A percentile compares a stretch with the other conserved stretches of the same genome.
Evolutionary conservation across 2,329 filamentous ascomycete species (phyloP).

Genomic region (Incumbomyces lentus): DNA sequence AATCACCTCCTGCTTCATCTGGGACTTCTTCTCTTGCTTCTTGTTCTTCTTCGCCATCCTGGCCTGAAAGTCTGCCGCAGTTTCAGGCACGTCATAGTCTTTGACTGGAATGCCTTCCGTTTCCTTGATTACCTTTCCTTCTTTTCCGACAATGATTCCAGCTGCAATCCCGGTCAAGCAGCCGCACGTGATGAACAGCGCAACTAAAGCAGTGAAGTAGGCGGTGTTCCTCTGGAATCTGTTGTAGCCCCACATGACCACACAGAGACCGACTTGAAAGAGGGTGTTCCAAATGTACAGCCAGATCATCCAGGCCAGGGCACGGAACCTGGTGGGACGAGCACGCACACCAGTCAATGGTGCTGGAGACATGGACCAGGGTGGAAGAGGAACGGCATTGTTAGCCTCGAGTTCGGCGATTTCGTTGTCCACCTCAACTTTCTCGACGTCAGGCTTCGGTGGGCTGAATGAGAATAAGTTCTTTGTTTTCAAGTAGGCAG

Average conservation of each 20-base stretch:
- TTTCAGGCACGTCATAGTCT: conserved; percentile 37
- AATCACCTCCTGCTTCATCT: too few relatives aligned
- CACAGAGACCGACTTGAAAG: conserved; percentile 61
- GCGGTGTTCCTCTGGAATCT: conserved; percentile 55
- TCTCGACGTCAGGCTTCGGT: neutral
- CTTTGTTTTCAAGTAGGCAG: neutral
- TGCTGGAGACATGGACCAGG: conserved; percentile 50
- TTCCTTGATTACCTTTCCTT: conserved; percentile 61
- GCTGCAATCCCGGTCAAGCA: conserved; percentile 59
- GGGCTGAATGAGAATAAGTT: neutral
- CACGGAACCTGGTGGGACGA: conserved; percentile 58
- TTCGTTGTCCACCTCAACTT: conserved; percentile 33
- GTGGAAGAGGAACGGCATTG: conserved; percentile 51
- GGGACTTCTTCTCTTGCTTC: conserved; percentile 10
- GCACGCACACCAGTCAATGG: conserved; percentile 65
- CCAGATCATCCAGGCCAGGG: conserved; percentile 70
- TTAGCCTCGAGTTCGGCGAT: conserved; percentile 42
- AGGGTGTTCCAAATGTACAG: conserved; percentile 70
- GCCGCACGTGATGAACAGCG: conserved; percentile 64
- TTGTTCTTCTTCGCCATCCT: conserved; percentile 18
- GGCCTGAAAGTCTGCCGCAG: conserved; percentile 20
- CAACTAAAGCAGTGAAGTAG: conserved; percentile 57
- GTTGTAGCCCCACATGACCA: conserved; percentile 76
- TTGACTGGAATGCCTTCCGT: conserved; percentile 61
- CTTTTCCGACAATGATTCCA: conserved; percentile 59